Percentiles rank a stretch among this genome's conserved stretches.
These are phyloP conservation scores for Rhododendron kiyosumense DNA, from an alignment of 148 eudicot genomes.

Conservation along the genomic window DNA sequence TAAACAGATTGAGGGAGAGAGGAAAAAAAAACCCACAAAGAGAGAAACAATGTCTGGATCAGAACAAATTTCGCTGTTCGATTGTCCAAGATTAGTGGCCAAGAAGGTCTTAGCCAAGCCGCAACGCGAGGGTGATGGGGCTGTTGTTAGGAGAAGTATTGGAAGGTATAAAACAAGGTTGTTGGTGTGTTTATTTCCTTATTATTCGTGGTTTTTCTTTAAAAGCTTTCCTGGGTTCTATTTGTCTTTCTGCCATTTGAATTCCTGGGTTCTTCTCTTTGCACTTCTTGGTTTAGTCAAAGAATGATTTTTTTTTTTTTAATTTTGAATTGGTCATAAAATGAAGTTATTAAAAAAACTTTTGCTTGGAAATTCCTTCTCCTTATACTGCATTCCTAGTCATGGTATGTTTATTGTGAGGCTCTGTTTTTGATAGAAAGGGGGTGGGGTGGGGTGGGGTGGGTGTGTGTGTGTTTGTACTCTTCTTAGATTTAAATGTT, in stretches of 20 bases:
- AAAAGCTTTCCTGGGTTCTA: neutral
- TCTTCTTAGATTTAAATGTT: no score
- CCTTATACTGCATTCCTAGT: neutral
- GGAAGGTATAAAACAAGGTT: slow-evolving; percentile 33
- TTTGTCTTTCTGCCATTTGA: neutral
- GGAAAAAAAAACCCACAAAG: no score
- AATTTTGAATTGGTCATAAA: neutral
- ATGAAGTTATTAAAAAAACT: neutral
- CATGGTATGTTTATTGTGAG: no score
- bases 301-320: no score
- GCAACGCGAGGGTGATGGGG: slow-evolving; percentile 49
- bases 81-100: slow-evolving; percentile 15
- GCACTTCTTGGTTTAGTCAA: neutral
- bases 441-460: no score
- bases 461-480: no score
- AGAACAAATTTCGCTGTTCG: slow-evolving; percentile 6
- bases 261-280: neutral
- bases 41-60: slow-evolving; percentile 14
- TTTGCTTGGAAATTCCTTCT: neutral
- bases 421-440: no score
- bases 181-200: neutral
- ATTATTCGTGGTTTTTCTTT: neutral
- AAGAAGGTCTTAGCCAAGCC: slow-evolving; percentile 43
- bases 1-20: neutral
- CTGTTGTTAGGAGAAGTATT: slow-evolving; percentile 52